Base-by-base conservation (phyloP, 2,329 filamentous ascomycete genomes). In the Colletotrichum australisinense region DNA sequence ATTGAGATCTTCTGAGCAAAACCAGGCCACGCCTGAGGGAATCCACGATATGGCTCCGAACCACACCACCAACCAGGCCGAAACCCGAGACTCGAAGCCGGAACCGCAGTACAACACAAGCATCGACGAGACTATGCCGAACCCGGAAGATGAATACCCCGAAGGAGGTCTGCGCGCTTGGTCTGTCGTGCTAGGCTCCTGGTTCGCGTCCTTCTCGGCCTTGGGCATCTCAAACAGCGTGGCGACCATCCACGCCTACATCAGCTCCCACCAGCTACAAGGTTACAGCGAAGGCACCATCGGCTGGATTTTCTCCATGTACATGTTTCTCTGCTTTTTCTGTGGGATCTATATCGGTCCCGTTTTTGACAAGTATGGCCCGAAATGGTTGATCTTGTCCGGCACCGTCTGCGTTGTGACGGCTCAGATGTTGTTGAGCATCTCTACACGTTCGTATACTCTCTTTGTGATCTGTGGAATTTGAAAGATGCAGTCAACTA, bases 301-400 rank as follows among this genome's bases (percentile, higher is more conserved):
- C 35, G 94, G 94, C 16, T 98, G 95, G 95, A 94, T 98, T 72
- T 97, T 97, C 78, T 93, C 93, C 66, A 84, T 97, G 64, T 97
- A 95, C 79, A 91, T 93, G 16, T 97, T 97, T 77, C 84, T 97
- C n/a, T 89, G 92, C 67, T 97, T 98, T 83, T 93, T 96, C 79
- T 91, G 94, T 64, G 95, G 95, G 30, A 88, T 98, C 28, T 95
- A 97, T 76, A 92, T 97, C 60, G 95, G 95, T 0, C 95, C 95
- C 0, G 84, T 97, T 22, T 98, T 98, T 79, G 95, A 98, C 83
- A 92, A 92, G 78, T 92, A 95, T 77, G 95, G 95, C 0, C 94
- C 95, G 0, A 87, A 89, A 16, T 88, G 90, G 83, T 87, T 98
- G 28, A 86, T 97, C n/a, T 78, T 93, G 0, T 84, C 86, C 0